Evolutionary conservation across 345 rosid genomes (phyloP), one percentile per base, ranked within the genome.

Genomic region (Hibiscus trionum): DNA sequence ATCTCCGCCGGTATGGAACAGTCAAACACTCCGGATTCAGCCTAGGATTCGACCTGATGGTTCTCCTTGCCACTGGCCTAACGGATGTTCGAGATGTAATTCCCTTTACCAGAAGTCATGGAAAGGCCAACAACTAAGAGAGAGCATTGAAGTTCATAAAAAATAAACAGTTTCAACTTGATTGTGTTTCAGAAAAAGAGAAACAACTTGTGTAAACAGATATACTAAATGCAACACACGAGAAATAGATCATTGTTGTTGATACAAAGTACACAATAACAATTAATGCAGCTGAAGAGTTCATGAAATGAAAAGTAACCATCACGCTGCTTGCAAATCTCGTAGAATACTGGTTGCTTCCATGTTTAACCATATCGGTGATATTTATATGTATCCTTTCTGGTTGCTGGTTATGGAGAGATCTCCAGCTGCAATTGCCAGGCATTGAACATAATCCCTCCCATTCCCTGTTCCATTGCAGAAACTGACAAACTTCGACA

Each of bases 21-120:
- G 93, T 86, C 57, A 80, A 82, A 72, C 89, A 86, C 72, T 87
- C 97, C 0, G 97, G 97, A 56, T 88, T 91, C 83, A 86, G 90
- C 78, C 56, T 90, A 69, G 75, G 71, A 17, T 85, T 91, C 70
- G 97, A 94, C 71, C 82, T 82, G 17, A 86, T 91, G 91, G 86
- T 91, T 78, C 87, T 90, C 69, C 86, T 83, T 62, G 74, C 78
- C 3, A 88, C 93, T 9, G 93, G 95, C 14, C 89, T 91, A 67
- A 47, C 83, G 1, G 95, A 94, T 79, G 86, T 94, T 39, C 88
- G 84, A 84, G 98, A 91, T 61, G 88, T 70, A 0, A 78, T 94
- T 77, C 96, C 97, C n/a, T 94, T 91, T 79, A 95, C 95, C 10
- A 76, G 87, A 76, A 84, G 87, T 66, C 68, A 60, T 64, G 87